Conservation (phyloP, 208 protist genomes). For the Balamuthia mandrillaris region DNA sequence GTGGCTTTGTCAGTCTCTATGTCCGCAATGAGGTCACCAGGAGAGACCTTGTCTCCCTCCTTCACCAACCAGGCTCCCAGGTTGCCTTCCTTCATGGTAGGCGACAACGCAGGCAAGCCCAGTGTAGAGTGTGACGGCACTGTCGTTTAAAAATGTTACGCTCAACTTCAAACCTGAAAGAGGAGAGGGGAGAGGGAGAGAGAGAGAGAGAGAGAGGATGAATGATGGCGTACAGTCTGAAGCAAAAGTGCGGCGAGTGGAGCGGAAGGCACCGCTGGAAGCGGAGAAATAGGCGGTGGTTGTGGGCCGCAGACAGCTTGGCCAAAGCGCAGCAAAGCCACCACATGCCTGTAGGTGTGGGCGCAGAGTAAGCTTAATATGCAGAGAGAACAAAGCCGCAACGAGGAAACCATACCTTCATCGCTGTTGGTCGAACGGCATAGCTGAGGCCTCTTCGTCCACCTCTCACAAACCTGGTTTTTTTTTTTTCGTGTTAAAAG, state of each 20-base stretch:
- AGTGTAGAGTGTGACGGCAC: conserved; percentile 70
- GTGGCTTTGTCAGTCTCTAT: conserved; percentile 96
- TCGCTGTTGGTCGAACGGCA: no score
- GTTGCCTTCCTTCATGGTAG: conserved; percentile 86
- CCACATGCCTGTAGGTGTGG: no score
- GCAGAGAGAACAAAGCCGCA: no score
- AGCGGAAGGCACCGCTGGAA: neutral
- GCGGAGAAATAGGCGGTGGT: neutral
- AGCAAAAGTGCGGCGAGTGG: neutral
- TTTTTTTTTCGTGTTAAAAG: no score
- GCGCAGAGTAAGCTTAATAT: no score
- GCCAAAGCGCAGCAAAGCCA: no score
- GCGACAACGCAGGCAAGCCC: conserved; percentile 91
- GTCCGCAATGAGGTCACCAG: conserved; percentile 73
- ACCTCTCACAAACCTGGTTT: no score
- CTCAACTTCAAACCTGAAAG: neutral
- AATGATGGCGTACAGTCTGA: neutral
- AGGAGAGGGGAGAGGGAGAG: neutral
- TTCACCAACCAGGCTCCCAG: conserved; percentile 68
- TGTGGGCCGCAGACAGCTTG: no score
- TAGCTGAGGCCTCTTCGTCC: no score
- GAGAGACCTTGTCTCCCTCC: conserved; percentile 80
- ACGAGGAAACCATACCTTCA: no score
- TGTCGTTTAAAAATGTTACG: neutral
- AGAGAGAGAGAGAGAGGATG: neutral